Conservation (phyloP, 1,139 yeast species). For the Tardiomyces depauwii region DNA sequence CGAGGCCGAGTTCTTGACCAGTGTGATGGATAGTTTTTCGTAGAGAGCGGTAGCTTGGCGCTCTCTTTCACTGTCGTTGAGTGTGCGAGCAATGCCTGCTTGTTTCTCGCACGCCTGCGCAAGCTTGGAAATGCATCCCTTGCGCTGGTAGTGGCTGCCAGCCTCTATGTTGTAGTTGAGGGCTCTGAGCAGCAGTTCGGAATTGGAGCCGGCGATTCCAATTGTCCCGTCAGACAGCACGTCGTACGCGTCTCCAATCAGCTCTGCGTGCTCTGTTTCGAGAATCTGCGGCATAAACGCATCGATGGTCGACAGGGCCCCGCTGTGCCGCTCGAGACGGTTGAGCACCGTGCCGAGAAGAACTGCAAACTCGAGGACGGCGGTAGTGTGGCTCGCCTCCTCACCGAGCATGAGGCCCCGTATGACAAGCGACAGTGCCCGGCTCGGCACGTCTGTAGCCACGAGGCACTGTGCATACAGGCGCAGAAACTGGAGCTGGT, state of each 20-base stretch:
- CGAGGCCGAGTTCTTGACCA: background rate
- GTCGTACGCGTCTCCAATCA: slow-evolving; percentile 16
- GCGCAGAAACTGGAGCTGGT: slow-evolving; percentile 14
- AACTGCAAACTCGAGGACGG: slow-evolving; percentile 16
- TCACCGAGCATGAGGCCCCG: slow-evolving; percentile 14
- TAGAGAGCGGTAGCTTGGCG: background rate
- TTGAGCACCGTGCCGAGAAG: slow-evolving; percentile 14
- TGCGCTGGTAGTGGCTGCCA: slow-evolving; percentile 1
- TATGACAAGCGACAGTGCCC: slow-evolving; percentile 16
- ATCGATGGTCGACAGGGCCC: slow-evolving; percentile 17
- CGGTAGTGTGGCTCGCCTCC: slow-evolving; percentile 11
- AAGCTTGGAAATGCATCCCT: background rate
- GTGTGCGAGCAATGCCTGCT: background rate
- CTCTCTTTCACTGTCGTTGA: background rate
- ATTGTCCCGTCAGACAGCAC: slow-evolving; percentile 13
- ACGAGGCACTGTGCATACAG: slow-evolving; percentile 13
- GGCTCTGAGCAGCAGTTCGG: background rate
- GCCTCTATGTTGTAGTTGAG: slow-evolving; percentile 1
- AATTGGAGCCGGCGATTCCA: slow-evolving; percentile 2
- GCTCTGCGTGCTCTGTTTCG: slow-evolving; percentile 12
- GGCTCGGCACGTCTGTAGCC: slow-evolving; percentile 9
- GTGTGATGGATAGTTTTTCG: background rate
- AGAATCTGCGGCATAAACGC: slow-evolving; percentile 17
- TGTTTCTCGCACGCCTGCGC: background rate
- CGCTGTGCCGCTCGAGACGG: slow-evolving; percentile 10